Conservation (phyloP, 2,329 filamentous ascomycete genomes). For the Claviceps sp. region DNA sequence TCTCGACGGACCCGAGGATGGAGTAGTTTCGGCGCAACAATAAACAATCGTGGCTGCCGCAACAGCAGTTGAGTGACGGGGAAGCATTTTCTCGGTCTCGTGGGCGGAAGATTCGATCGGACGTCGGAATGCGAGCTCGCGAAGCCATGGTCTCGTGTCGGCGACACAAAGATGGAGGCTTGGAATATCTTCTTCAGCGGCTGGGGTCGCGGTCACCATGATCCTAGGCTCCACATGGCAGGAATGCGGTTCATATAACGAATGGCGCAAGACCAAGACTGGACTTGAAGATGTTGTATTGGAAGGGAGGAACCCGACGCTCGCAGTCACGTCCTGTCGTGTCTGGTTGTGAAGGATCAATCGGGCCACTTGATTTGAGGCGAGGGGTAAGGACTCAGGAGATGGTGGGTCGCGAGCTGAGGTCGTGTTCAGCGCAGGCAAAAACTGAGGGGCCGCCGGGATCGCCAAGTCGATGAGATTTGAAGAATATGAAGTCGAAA, state of each 20-base stretch:
- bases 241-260: neutral
- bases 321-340: neutral
- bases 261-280: neutral
- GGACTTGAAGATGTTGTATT: neutral
- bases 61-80: slow-evolving; percentile 58
- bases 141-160: slow-evolving; percentile 5
- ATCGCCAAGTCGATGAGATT: neutral
- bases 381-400: neutral
- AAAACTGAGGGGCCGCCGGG: neutral
- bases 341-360: neutral
- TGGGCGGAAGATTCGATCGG: slow-evolving; percentile 12
- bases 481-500: neutral
- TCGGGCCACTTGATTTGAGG: neutral
- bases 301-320: neutral
- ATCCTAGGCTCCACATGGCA: slow-evolving; percentile 1
- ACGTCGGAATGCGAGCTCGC: slow-evolving; percentile 1
- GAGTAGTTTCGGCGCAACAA: slow-evolving; percentile 70
- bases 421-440: neutral
- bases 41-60: slow-evolving; percentile 65
- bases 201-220: slow-evolving; percentile 5
- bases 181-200: neutral
- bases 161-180: slow-evolving; percentile 3
- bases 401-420: neutral
- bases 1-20: slow-evolving; percentile 69
- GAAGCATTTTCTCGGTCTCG: slow-evolving; percentile 11